Evolutionary conservation across 2,329 filamentous ascomycete genomes (phyloP).

Genomic region (Talaromyces sp.): DNA sequence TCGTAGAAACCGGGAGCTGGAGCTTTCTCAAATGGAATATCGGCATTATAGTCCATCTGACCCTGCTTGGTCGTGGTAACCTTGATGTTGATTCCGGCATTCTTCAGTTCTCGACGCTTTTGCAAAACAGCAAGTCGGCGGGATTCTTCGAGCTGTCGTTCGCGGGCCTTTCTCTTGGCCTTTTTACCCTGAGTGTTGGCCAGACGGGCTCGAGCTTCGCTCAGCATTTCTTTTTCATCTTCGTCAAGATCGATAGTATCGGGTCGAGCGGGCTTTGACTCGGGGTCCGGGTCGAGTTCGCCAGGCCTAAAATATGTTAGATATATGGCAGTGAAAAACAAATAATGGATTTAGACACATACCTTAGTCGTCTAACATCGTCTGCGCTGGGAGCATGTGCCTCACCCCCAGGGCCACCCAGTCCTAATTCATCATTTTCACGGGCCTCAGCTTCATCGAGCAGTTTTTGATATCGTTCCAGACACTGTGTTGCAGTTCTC

Average conservation of each 20-base stretch:
- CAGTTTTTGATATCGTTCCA: constrained; percentile 94
- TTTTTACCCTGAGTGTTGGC: constrained; percentile 99
- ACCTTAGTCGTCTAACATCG: constrained; percentile 76
- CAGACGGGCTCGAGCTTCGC: constrained; percentile 89
- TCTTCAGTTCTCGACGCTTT: constrained; percentile 94
- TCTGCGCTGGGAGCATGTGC: constrained; percentile 83
- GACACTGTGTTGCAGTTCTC: constrained; percentile 90
- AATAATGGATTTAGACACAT: constrained; percentile 14
- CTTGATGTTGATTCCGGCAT: constrained; percentile 97
- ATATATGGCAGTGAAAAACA: constrained; percentile 4
- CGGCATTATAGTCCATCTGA: constrained; percentile 99
- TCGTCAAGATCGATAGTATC: constrained; percentile 98
- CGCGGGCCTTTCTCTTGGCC: constrained; percentile 93
- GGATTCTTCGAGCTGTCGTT: constrained; percentile 92
- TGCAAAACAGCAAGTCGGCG: constrained; percentile 83
- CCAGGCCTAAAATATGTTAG: constrained; percentile 55
- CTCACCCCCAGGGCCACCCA: constrained; percentile 84
- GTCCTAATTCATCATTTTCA: constrained; percentile 72
- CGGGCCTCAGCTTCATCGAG: constrained; percentile 91
- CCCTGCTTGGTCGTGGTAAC: constrained; percentile 85
- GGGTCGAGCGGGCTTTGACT: constrained; percentile 89
- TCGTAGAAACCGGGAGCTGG: constrained; percentile 88
- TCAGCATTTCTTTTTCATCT: constrained; percentile 99
- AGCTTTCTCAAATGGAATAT: constrained; percentile 95
- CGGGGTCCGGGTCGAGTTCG: constrained; percentile 94